These are phyloP conservation scores for Trichomonascaceae sp. DNA, from an alignment of 1,139 yeast genomes.

Conservation along the genomic window DNA sequence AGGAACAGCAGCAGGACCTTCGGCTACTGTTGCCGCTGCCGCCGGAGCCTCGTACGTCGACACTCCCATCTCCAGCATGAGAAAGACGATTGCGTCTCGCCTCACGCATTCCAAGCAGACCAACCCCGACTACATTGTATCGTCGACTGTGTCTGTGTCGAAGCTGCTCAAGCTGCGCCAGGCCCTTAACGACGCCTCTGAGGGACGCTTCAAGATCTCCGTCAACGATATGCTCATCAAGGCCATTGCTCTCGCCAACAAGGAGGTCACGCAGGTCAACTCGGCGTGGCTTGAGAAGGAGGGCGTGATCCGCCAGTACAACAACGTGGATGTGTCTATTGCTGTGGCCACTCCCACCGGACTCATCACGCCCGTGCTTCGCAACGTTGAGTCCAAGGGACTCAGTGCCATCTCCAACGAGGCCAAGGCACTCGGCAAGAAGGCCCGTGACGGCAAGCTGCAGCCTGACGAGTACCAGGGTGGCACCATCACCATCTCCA, in stretches of 20 bases:
- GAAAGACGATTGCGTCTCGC: constrained; percentile 87
- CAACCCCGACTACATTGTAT: constrained; percentile 86
- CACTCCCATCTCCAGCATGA: constrained; percentile 79
- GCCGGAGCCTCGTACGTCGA: constrained; percentile 57
- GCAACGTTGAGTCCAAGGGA: constrained; percentile 79
- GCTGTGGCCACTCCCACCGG: constrained; percentile 99
- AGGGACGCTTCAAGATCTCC: constrained; percentile 82
- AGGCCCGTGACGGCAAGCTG: constrained; percentile 89
- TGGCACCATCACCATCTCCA: constrained; percentile 95
- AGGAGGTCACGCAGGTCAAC: constrained; percentile 87
- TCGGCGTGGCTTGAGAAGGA: constrained; percentile 85
- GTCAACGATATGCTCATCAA: constrained; percentile 90
- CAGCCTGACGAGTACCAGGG: constrained; percentile 97
- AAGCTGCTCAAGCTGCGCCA: constrained; percentile 88
- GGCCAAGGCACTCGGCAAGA: constrained; percentile 87
- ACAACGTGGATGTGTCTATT: constrained; percentile 88
- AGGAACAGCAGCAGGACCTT: constrained; percentile 24
- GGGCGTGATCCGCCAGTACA: constrained; percentile 85
- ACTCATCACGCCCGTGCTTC: constrained; percentile 88
- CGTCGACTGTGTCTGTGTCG: constrained; percentile 73
- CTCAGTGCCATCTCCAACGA: constrained; percentile 66
- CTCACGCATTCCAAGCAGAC: constrained; percentile 72
- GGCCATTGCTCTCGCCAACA: constrained; percentile 83
- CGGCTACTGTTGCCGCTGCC: constrained; percentile 38
- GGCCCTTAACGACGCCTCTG: constrained; percentile 72